Evolutionary conservation across 345 rosid species (phyloP).

Genomic region (Gossypium raimondii): DNA sequence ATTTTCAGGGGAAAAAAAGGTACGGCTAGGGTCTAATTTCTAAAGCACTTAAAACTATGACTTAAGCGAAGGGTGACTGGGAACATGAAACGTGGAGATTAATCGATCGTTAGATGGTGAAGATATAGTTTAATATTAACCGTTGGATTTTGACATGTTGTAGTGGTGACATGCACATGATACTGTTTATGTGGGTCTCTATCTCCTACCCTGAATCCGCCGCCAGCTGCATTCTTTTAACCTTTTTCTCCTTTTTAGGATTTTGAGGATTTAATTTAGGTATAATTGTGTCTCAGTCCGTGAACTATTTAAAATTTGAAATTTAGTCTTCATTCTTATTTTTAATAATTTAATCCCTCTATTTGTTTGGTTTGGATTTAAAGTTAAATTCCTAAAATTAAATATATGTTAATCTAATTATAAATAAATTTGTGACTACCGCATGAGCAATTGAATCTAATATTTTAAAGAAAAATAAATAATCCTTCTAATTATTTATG

Average conservation of each 20-base stretch:
- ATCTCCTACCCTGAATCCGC: slow-evolving; percentile 4
- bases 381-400: too few species aligned
- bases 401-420: too few species aligned
- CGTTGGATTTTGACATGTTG: slow-evolving; percentile 21
- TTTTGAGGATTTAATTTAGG: background rate
- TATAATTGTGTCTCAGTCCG: too few species aligned
- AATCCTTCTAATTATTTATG: too few species aligned
- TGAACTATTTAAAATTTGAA: too few species aligned
- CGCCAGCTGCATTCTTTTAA: background rate
- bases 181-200: background rate
- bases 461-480: too few species aligned
- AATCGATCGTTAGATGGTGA: slow-evolving; percentile 27
- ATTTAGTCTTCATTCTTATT: too few species aligned
- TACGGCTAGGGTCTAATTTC: slow-evolving; percentile 24
- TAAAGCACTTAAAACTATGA: background rate
- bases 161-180: background rate
- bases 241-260: background rate
- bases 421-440: too few species aligned
- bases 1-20: slow-evolving; percentile 7
- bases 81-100: slow-evolving; percentile 32
- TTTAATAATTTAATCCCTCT: too few species aligned
- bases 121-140: slow-evolving; percentile 10
- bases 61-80: slow-evolving; percentile 17
- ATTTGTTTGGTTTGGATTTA: too few species aligned
- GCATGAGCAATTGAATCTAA: too few species aligned